Evolutionary conservation across 1,284 basidiomycete species (phyloP), one percentile per base, ranked within the genome.

Genomic region (Cutaneotrichosporon curvatum): DNA sequence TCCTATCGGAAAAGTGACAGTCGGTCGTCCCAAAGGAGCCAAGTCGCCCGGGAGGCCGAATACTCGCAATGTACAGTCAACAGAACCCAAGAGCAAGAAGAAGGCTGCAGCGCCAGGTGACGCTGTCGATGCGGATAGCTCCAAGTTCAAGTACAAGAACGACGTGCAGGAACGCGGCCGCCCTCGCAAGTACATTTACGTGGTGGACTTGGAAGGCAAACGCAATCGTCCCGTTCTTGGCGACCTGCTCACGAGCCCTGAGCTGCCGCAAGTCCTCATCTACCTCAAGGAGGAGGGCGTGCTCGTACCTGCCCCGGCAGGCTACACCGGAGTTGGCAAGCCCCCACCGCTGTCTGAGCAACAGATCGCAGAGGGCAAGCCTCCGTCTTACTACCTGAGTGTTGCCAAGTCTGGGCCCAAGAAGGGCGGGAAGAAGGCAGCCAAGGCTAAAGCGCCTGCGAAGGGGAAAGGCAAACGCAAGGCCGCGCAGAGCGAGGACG

Each of bases 171-270:
- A 55, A 18, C 57, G 62, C n/a, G 67, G 67, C 31, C 55, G 67
- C 18, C 67, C 65, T 1, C 43, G 67, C 20, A 67, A 67, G 43
- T 67, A 65, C 47, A 46, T 68, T 31, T 58, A 62, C 22, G 59
- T 67, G 7, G 64, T 69, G 11, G 56, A 66, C 43, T 41, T 53
- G 35, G 56, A 63, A 25, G 67, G 67, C 3, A 51, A 44, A 11
- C 43, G 60, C 28, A 60, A 63, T 22, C 56, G 65, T 12, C n/a
- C 42, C 6, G 42, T 65, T 22, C 44, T 65, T 2, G 62, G 61
- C 12, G 46, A 55, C 18, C 41, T 67, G 9, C 47, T 41, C 14
- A 50, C 60, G 2, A 32, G 46, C 8, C 57, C 59, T 1, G 56
- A 55, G 11, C 46, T 67, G 3, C 59, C 62, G 2, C 52, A 56